Evolutionary conservation across 1,139 yeast genomes (phyloP), one percentile per base, ranked within the genome.

Genomic region (Saccharomyces hybrid): DNA sequence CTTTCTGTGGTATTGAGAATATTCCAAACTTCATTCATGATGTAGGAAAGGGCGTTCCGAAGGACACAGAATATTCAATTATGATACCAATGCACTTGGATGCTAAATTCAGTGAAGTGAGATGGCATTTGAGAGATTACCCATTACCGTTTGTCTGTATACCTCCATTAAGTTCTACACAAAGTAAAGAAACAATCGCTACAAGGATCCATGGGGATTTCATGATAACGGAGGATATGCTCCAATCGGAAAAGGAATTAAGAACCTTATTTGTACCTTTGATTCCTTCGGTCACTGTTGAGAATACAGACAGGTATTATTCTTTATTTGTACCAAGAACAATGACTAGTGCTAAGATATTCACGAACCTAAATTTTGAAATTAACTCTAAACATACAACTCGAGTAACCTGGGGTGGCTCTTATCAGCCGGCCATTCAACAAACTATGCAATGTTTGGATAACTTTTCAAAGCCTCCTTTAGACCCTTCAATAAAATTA

Each of bases 31-130:
- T 83, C 65, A 68, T 91, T 32, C 72, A 83, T 64, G 78, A 82
- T 19, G 75, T 86, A 16, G 98, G 98, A 4, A 91, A 89, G 67
- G 95, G 95, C 0, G 79, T 86, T 27, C 97, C 98, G 0, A 66
- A 69, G 54, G 86, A 84, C 58, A 81, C 91, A 0, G 67, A 74
- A 53, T 91, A 83, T 67, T 82, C 95, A 0, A 74, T 87, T 21
- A 68, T 86, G 65, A 65, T 90, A 1, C 98, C 98, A 0, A 65
- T 83, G 54, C 75, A 72, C 67, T 54, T 65, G 50, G 74, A 71
- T 50, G 71, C 84, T 52, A 72, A 68, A 12, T 71, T 84, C 63
- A 58, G 79, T 71, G 71, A 82, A 72, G 60, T 85, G 64, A 68
- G 87, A 73, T 70, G 82, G 73, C 78, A 84, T 78, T 52, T 86